These are phyloP conservation scores for Ephemerocybe angulata DNA, from an alignment of 768 basidiomycete species.

Conservation along the genomic window DNA sequence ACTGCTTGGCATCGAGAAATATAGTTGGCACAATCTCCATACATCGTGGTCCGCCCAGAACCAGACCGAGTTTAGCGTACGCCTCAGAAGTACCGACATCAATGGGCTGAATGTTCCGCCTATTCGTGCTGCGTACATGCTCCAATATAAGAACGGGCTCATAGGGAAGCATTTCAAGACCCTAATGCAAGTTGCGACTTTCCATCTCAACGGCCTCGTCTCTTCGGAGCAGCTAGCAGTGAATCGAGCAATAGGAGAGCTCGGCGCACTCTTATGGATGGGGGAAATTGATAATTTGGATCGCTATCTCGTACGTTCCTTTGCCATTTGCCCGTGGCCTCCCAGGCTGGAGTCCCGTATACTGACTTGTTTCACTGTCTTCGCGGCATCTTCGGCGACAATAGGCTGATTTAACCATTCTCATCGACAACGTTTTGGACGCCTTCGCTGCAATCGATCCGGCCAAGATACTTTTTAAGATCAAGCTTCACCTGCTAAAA, in stretches of 20 bases:
- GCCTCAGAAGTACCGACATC: slow-evolving; percentile 22
- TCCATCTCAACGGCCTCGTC: slow-evolving; percentile 14
- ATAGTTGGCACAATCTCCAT: slow-evolving; percentile 27
- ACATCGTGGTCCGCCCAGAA: slow-evolving; percentile 21
- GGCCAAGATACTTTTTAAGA: slow-evolving; percentile 29
- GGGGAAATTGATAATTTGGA: slow-evolving; percentile 34
- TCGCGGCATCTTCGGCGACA: too few species aligned
- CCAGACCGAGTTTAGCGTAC: slow-evolving; percentile 19
- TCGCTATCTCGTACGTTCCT: slow-evolving; percentile 27
- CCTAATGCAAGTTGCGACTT: slow-evolving; percentile 27
- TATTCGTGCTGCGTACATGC: slow-evolving; percentile 25
- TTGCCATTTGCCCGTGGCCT: too few species aligned
- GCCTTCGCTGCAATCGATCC: slow-evolving; percentile 30
- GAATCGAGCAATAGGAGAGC: slow-evolving; percentile 29
- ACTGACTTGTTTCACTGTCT: too few species aligned
- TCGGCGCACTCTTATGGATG: slow-evolving; percentile 39
- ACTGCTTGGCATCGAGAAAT: slow-evolving; percentile 34
- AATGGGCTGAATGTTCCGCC: slow-evolving; percentile 25
- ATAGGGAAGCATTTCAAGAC: slow-evolving; percentile 36
- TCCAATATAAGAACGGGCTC: slow-evolving; percentile 30
- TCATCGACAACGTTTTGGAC: slow-evolving; percentile 35
- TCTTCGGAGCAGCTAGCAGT: slow-evolving; percentile 18
- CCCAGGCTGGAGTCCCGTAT: too few species aligned
- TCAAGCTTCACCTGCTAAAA: slow-evolving; percentile 33
- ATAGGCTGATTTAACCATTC: slow-evolving; percentile 27